Percentiles rank a stretch among this genome's conserved stretches.
Conservation (phyloP, 495 filamentous ascomycete genomes). For the Clavariopsis aquatica region DNA sequence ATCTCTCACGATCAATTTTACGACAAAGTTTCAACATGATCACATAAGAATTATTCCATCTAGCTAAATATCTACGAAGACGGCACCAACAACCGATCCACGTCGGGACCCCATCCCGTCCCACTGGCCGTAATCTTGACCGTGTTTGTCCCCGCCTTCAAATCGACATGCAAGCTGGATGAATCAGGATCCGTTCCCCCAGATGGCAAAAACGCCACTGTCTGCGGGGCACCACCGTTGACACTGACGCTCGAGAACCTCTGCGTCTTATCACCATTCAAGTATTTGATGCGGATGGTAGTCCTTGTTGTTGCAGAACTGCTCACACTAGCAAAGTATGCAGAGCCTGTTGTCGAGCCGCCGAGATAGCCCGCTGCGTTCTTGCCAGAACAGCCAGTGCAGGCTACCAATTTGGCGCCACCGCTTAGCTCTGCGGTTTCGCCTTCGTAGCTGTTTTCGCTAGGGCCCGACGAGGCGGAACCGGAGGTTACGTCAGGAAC, state of each 20-base stretch:
- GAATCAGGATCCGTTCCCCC: conserved; percentile 43
- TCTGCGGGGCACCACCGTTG: conserved; percentile 51
- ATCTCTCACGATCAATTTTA: too few relatives aligned
- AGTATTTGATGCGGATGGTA: conserved; percentile 56
- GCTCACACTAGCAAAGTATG: conserved; percentile 50
- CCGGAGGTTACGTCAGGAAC: conserved; percentile 49
- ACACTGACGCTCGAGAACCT: conserved; percentile 58
- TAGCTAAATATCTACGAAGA: conserved; percentile 36
- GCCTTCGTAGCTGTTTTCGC: conserved; percentile 55
- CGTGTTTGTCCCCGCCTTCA: conserved; percentile 50
- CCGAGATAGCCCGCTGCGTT: conserved; percentile 57
- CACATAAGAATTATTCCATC: too few relatives aligned
- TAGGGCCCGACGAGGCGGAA: conserved; percentile 48
- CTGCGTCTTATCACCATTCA: conserved; percentile 55
- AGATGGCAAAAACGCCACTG: conserved; percentile 53
- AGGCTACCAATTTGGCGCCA: conserved; percentile 46
- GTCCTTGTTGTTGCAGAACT: conserved; percentile 52
- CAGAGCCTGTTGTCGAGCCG: conserved; percentile 50
- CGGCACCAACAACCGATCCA: conserved; percentile 60
- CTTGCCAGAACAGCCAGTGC: conserved; percentile 51
- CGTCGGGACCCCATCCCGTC: conserved; percentile 52
- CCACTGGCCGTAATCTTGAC: conserved; percentile 52
- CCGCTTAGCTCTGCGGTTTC: conserved; percentile 43
- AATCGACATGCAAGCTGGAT: conserved; percentile 50
- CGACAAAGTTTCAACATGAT: too few relatives aligned